Conservation (phyloP, 768 basidiomycete genomes). For the Albatrellus ellisii region DNA sequence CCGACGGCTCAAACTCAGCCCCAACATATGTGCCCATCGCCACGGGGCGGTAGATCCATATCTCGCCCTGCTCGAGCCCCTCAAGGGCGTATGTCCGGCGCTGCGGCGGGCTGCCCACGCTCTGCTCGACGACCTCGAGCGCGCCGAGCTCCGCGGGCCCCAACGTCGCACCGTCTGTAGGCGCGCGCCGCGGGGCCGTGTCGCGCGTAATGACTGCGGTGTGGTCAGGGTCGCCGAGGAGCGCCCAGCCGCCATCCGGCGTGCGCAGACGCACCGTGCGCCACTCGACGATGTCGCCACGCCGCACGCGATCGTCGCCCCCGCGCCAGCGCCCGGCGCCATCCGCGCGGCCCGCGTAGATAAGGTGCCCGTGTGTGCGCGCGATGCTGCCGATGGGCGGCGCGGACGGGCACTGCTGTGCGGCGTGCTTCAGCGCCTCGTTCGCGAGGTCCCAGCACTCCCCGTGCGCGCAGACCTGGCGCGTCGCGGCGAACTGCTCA, state of each 20-base stretch:
- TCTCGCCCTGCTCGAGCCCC: conserved; percentile 33
- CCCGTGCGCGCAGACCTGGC: conserved; percentile 33
- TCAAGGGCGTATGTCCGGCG: conserved; percentile 29
- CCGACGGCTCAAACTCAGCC: not conserved
- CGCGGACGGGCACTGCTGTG: conserved; percentile 28
- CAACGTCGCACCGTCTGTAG: conserved; percentile 23
- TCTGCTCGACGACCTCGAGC: conserved; percentile 43
- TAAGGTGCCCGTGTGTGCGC: conserved; percentile 42
- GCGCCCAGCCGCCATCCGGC: conserved; percentile 4
- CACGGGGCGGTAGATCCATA: conserved; percentile 46
- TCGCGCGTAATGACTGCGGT: conserved; percentile 37
- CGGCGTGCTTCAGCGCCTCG: conserved; percentile 32
- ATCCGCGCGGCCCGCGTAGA: conserved; percentile 31
- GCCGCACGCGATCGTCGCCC: conserved; percentile 35
- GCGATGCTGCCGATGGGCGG: conserved; percentile 33
- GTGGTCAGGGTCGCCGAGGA: conserved; percentile 40
- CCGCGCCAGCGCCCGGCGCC: conserved; percentile 33
- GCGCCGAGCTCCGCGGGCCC: conserved; percentile 27
- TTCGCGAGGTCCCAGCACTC: conserved; percentile 48
- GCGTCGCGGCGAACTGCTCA: conserved; percentile 28
- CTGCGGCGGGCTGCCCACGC: conserved; percentile 27
- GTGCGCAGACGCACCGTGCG: conserved; percentile 16
- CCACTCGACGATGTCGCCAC: conserved; percentile 48
- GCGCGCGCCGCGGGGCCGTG: conserved; percentile 18
- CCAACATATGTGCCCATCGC: conserved; percentile 25